These are phyloP conservation scores for Tuber microsphaerosporum DNA, from an alignment of 495 filamentous ascomycete genomes.

Conservation along the genomic window DNA sequence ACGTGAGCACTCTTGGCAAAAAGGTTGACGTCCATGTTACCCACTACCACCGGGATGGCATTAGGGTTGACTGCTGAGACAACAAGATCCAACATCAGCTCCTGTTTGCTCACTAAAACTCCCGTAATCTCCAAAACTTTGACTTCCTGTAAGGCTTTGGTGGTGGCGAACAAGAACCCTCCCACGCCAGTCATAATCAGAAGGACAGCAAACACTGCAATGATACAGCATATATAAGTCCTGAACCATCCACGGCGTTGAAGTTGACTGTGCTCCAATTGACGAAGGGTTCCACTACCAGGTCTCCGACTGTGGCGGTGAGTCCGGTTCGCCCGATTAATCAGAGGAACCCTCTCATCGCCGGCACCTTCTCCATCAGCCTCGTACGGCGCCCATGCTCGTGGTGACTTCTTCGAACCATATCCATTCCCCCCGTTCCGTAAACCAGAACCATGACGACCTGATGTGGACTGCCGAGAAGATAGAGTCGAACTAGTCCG, in stretches of 20 bases:
- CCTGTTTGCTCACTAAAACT: constrained; percentile 86
- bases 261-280: constrained; percentile 68
- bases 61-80: constrained; percentile 87
- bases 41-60: constrained; percentile 72
- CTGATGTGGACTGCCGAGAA: constrained; percentile 42
- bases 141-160: constrained; percentile 75
- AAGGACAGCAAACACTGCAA: constrained; percentile 65
- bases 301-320: constrained; percentile 55
- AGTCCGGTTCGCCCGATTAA: constrained; percentile 54
- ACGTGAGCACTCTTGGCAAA: constrained; percentile 89
- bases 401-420: constrained; percentile 49
- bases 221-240: constrained; percentile 70
- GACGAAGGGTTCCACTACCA: constrained; percentile 56
- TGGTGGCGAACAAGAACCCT: constrained; percentile 81
- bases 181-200: constrained; percentile 71
- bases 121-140: constrained; percentile 70
- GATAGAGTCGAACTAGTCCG: constrained; percentile 30
- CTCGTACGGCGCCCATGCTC: constrained; percentile 50
- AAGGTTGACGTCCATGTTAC: constrained; percentile 77
- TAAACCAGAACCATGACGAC: constrained; percentile 37
- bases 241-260: constrained; percentile 58
- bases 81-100: constrained; percentile 90
- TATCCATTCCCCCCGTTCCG: constrained; percentile 44
- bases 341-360: constrained; percentile 81
- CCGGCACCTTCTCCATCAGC: constrained; percentile 72